phyloP scores from a whole-genome alignment of 208 protist genomes.

The Tritrichomonas musculus region DNA sequence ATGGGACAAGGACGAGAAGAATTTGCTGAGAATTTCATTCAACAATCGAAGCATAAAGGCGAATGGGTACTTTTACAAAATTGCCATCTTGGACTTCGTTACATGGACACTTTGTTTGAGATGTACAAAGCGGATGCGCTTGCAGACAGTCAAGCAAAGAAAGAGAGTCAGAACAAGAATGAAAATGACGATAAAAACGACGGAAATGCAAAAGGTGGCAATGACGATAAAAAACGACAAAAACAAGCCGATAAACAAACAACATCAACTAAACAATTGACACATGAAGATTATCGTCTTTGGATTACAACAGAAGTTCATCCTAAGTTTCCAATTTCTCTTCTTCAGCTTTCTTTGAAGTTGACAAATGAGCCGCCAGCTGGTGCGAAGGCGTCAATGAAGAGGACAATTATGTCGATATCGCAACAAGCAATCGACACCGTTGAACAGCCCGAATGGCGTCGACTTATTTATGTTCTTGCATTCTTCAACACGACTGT shows the following conservation, averaged over 20 bases:
- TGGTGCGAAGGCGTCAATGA: slow-evolving; percentile 86
- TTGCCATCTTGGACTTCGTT: slow-evolving; percentile 66
- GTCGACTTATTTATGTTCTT: slow-evolving; percentile 83
- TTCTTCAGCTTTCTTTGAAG: slow-evolving; percentile 82
- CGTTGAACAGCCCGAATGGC: slow-evolving; percentile 75
- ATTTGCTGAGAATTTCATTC: slow-evolving; percentile 68
- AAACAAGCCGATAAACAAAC: slow-evolving; percentile 60
- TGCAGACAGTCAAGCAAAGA: neutral
- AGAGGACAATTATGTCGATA: slow-evolving; percentile 50
- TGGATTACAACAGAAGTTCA: slow-evolving; percentile 67
- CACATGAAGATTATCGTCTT: slow-evolving; percentile 58
- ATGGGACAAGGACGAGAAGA: slow-evolving; percentile 94
- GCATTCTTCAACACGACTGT: slow-evolving; percentile 90
- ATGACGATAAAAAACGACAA: slow-evolving; percentile 61
- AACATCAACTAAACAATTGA: slow-evolving; percentile 66
- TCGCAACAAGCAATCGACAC: neutral
- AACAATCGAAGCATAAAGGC: slow-evolving; percentile 51
- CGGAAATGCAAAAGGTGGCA: slow-evolving; percentile 41
- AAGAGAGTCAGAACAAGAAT: neutral
- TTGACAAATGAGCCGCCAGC: slow-evolving; percentile 91
- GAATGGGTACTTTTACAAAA: slow-evolving; percentile 71
- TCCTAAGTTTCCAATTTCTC: slow-evolving; percentile 64
- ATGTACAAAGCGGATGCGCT: neutral
- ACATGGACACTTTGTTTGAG: slow-evolving; percentile 47
- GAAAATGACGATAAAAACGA: neutral